phyloP scores from a whole-genome alignment of 192 early-diverging fungal genomes.

The Chytriomyces sp. region DNA sequence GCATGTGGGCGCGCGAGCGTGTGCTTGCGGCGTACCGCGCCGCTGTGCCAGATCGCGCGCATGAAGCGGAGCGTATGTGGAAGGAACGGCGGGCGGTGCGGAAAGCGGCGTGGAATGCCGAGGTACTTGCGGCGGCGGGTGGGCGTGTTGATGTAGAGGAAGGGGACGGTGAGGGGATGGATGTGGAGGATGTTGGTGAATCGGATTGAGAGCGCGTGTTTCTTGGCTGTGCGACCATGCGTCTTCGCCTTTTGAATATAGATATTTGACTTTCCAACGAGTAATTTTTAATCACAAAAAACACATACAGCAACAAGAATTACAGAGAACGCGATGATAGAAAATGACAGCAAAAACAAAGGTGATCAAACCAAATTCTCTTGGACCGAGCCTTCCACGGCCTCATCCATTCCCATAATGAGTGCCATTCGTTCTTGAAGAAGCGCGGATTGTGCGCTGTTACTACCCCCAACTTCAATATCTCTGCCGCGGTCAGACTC shows the following conservation, averaged over 20 bases:
- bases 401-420: slow-evolving; percentile 2
- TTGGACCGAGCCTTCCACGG: not conserved
- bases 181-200: not conserved
- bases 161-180: no score
- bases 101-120: not conserved
- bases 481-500: not conserved
- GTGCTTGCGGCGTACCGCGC: not conserved
- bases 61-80: slow-evolving; percentile 21
- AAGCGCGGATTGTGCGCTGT: not conserved
- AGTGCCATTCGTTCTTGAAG: not conserved
- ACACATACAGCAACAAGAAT: not conserved
- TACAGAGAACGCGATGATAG: no score
- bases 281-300: not conserved
- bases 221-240: not conserved
- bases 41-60: slow-evolving; percentile 4
- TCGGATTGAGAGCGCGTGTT: not conserved
- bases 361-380: not conserved
- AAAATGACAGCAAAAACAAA: no score
- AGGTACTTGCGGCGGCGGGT: not conserved
- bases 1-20: slow-evolving; percentile 18
- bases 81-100: slow-evolving; percentile 11
- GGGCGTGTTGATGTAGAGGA: no score
- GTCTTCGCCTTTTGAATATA: no score
- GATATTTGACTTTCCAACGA: not conserved
- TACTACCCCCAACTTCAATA: not conserved